These are phyloP conservation scores for Trypanosoma lewisi DNA, from an alignment of 208 protist species.

Conservation along the genomic window DNA sequence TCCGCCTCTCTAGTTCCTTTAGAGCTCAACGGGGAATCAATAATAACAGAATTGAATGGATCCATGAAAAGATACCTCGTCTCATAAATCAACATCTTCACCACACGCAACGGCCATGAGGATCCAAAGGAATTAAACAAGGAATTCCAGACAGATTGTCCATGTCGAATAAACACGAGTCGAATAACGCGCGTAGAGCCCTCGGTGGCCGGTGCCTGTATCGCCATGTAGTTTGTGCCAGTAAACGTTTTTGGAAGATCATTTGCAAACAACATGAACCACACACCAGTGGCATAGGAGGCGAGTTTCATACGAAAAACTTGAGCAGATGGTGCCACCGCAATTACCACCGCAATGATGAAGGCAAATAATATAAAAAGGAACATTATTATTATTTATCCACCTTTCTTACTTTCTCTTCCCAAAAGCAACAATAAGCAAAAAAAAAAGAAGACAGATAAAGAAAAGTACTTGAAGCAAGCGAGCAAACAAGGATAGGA, in stretches of 20 bases:
- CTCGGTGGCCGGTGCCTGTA: conserved; percentile 26
- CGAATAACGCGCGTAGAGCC: conserved; percentile 62
- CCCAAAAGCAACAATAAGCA: neutral
- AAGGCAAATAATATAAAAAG: conserved; percentile 60
- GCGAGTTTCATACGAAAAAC: conserved; percentile 44
- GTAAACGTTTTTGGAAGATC: conserved; percentile 68
- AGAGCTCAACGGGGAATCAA: conserved; percentile 88
- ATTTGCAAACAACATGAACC: conserved; percentile 64
- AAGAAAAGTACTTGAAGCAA: neutral
- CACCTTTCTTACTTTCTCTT: neutral
- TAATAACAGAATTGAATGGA: conserved; percentile 81
- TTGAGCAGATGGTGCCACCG: conserved; percentile 40
- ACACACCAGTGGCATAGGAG: conserved; percentile 49
- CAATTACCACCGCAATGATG: conserved; percentile 48
- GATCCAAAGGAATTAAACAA: conserved; percentile 79
- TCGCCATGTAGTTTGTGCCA: conserved; percentile 69
- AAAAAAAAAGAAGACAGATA: neutral
- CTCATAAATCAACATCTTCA: conserved; percentile 52
- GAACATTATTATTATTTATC: conserved; percentile 49
- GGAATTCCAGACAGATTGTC: conserved; percentile 93
- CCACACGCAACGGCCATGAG: conserved; percentile 54
- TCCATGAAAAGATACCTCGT: conserved; percentile 60
- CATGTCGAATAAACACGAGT: conserved; percentile 92
- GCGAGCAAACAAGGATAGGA: neutral
- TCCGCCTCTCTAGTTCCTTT: conserved; percentile 67